Percentiles rank a stretch among this genome's conserved stretches.
Conservation (phyloP, 75 land plant genomes). For the Ceratopteris richardii region DNA sequence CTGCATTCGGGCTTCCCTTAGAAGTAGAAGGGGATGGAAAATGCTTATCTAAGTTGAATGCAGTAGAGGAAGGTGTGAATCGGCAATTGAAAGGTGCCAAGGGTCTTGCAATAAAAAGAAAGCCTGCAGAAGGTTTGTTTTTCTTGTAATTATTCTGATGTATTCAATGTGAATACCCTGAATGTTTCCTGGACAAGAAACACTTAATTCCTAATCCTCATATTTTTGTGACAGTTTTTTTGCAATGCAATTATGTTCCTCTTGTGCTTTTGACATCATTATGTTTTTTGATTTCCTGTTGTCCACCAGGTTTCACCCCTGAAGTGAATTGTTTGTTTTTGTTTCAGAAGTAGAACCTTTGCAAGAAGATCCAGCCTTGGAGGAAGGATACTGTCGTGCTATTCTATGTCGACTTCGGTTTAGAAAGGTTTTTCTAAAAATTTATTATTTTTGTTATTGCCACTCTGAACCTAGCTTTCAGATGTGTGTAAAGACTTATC, state of each 20-base stretch:
- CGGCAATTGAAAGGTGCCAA: conserved; percentile 81
- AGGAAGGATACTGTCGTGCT: conserved; percentile 84
- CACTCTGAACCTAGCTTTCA: too few relatives aligned
- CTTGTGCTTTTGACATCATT: neutral
- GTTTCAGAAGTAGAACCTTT: conserved; percentile 71
- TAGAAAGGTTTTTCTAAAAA: too few relatives aligned
- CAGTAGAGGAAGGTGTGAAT: conserved; percentile 70
- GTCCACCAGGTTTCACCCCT: too few relatives aligned
- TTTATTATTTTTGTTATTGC: too few relatives aligned
- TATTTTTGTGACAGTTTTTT: too few relatives aligned
- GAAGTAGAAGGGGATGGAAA: conserved; percentile 75
- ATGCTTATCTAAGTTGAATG: conserved; percentile 59
- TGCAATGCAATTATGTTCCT: neutral
- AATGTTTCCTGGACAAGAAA: too few relatives aligned
- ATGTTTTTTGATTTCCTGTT: neutral
- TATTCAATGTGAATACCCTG: neutral
- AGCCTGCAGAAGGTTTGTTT: conserved; percentile 45
- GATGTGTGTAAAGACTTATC: too few relatives aligned
- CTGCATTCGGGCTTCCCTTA: conserved; percentile 74
- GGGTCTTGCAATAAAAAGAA: conserved; percentile 37
- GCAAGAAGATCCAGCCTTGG: conserved; percentile 64
- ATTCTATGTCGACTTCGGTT: conserved; percentile 85
- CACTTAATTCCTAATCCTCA: too few relatives aligned
- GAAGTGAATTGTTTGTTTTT: conserved; percentile 3
- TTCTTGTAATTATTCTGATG: neutral